These are phyloP conservation scores for Wickerhamomyces canadensis DNA, from an alignment of 805 yeast genomes.

Conservation along the genomic window DNA sequence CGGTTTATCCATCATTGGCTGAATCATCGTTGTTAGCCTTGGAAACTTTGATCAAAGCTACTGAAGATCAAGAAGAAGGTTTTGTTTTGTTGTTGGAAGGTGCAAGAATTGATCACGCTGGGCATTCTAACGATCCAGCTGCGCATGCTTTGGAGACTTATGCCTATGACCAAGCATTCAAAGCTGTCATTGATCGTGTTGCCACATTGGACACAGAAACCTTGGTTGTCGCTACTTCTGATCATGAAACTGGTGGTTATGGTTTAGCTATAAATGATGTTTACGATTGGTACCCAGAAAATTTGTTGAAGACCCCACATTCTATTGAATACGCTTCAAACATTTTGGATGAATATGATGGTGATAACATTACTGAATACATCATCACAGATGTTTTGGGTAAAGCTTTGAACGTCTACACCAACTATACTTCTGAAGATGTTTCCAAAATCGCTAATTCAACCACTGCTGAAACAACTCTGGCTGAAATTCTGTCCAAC, in stretches of 20 bases:
- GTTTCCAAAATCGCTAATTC: slow-evolving; percentile 35
- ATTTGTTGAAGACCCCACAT: slow-evolving; percentile 55
- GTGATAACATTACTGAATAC: slow-evolving; percentile 35
- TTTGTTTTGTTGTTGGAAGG: slow-evolving; percentile 86
- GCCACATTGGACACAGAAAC: slow-evolving; percentile 70
- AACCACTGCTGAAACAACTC: slow-evolving; percentile 32
- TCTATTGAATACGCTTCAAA: slow-evolving; percentile 66
- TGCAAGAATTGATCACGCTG: slow-evolving; percentile 91
- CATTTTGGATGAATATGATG: slow-evolving; percentile 34
- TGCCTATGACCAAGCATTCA: slow-evolving; percentile 77
- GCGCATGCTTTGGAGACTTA: slow-evolving; percentile 88
- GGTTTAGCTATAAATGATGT: slow-evolving; percentile 78
- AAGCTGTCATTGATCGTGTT: slow-evolving; percentile 66
- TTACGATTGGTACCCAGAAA: slow-evolving; percentile 81
- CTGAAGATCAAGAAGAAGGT: slow-evolving; percentile 72
- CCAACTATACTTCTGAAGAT: slow-evolving; percentile 39
- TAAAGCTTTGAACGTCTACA: slow-evolving; percentile 15
- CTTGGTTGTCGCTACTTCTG: slow-evolving; percentile 74
- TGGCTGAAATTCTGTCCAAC: slow-evolving; percentile 62
- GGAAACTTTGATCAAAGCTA: slow-evolving; percentile 58
- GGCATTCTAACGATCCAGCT: slow-evolving; percentile 87
- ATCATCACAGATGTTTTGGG: slow-evolving; percentile 49
- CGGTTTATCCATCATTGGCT: slow-evolving; percentile 63
- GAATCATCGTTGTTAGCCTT: slow-evolving; percentile 75
- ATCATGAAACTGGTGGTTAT: slow-evolving; percentile 93